These are phyloP conservation scores for Fusarium dimerum DNA, from an alignment of 2,329 filamentous ascomycete genomes.

Conservation along the genomic window DNA sequence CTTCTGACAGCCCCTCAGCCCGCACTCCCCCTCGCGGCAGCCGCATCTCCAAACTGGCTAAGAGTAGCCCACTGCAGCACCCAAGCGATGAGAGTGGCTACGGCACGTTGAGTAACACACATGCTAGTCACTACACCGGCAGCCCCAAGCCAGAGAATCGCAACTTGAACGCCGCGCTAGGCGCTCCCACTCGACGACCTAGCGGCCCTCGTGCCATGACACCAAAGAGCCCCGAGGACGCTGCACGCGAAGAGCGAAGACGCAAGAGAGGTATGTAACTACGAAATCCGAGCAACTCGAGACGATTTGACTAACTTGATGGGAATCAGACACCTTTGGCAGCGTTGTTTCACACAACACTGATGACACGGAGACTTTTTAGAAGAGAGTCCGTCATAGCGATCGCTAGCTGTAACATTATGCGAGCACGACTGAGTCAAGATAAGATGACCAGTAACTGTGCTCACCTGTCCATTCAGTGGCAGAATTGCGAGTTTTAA, in stretches of 20 bases:
- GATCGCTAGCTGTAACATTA: conserved; percentile 5
- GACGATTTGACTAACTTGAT: conserved; percentile 8
- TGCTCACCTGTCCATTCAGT: no score
- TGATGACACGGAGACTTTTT: conserved; percentile 42
- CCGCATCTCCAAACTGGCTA: conserved; percentile 53
- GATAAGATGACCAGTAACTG: conserved; percentile 3
- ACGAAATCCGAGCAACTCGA: background rate
- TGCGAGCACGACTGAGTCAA: conserved; percentile 1
- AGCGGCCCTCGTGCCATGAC: conserved; percentile 64
- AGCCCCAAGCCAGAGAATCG: conserved; percentile 59
- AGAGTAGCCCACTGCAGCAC: conserved; percentile 57
- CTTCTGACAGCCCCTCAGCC: conserved; percentile 39
- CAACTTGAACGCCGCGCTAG: conserved; percentile 56
- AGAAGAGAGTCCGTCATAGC: conserved; percentile 12
- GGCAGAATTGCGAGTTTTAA: no score
- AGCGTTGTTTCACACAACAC: conserved; percentile 36
- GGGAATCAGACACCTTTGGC: conserved; percentile 38
- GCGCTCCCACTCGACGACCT: conserved; percentile 53
- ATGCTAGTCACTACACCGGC: conserved; percentile 52
- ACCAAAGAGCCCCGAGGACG: conserved; percentile 53
- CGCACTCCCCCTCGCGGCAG: conserved; percentile 49
- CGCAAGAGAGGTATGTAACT: conserved; percentile 56
- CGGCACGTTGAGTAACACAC: conserved; percentile 48
- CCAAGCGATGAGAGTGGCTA: conserved; percentile 58
- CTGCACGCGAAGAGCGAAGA: conserved; percentile 49